A percentile compares a stretch with the other conserved stretches of the same genome.
phyloP scores from a whole-genome alignment of 768 basidiomycete genomes.

The Boletus patriciae region DNA sequence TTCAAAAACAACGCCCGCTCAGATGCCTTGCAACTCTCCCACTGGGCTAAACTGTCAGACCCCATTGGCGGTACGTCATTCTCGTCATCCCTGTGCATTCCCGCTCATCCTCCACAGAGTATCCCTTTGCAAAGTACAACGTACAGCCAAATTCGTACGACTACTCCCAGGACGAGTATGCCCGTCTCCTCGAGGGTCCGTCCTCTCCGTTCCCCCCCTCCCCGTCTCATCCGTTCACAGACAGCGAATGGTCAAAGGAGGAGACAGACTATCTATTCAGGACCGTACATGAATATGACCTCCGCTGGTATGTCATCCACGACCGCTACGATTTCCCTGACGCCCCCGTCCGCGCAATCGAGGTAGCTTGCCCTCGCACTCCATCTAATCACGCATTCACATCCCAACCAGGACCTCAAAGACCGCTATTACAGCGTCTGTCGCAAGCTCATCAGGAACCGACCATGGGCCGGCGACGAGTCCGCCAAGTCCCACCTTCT shows the following conservation, averaged over 20 bases:
- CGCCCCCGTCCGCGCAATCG: conserved; percentile 58
- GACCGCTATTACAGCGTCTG: conserved; percentile 92
- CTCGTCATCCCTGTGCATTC: not conserved
- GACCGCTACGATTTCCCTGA: conserved; percentile 82
- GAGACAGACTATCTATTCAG: conserved; percentile 93
- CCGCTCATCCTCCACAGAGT: conserved; percentile 46
- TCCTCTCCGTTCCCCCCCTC: not conserved
- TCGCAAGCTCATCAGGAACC: conserved; percentile 78
- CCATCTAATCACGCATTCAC: not conserved
- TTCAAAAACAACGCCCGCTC: conserved; percentile 74
- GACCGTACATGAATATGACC: conserved; percentile 78
- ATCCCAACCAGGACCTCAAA: conserved; percentile 67
- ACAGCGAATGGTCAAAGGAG: conserved; percentile 85
- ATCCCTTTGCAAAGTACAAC: conserved; percentile 84
- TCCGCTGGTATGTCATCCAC: conserved; percentile 84
- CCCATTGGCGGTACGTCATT: conserved; percentile 50
- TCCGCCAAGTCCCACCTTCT: conserved; percentile 64
- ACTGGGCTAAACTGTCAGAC: conserved; percentile 78
- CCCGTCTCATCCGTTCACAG: conserved; percentile 36
- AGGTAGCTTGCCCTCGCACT: conserved; percentile 45
- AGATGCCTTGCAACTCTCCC: conserved; percentile 68
- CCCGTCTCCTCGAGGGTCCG: conserved; percentile 70
- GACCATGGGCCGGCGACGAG: conserved; percentile 86
- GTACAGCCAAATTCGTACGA: conserved; percentile 59
- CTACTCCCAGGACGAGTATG: conserved; percentile 88